These are phyloP conservation scores for Chalciporus piperatoides DNA, from an alignment of 1,284 basidiomycete species.

Conservation along the genomic window DNA sequence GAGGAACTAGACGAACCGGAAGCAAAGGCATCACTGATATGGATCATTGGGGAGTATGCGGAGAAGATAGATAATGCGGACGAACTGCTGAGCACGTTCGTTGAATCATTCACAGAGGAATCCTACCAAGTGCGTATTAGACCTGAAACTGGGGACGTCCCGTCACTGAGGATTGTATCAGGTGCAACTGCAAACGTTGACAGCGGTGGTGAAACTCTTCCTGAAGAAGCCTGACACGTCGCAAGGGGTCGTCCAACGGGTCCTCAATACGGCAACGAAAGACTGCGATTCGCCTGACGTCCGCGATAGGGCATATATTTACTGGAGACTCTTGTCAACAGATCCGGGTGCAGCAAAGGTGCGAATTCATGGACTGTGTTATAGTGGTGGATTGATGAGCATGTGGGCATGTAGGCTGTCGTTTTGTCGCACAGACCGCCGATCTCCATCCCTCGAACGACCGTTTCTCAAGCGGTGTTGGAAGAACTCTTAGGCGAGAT, in stretches of 20 bases:
- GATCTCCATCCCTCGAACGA: slow-evolving; percentile 88
- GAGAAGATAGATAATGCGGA: slow-evolving; percentile 96
- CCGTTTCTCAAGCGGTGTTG: slow-evolving; percentile 85
- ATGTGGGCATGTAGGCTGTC: slow-evolving; percentile 58
- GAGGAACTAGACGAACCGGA: slow-evolving; percentile 98
- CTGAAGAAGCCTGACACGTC: slow-evolving; percentile 91
- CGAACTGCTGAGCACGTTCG: slow-evolving; percentile 86
- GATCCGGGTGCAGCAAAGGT: slow-evolving; percentile 95
- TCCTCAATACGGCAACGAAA: slow-evolving; percentile 92
- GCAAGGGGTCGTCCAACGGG: slow-evolving; percentile 85
- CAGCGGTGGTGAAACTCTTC: slow-evolving; percentile 96
- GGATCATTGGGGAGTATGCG: slow-evolving; percentile 98
- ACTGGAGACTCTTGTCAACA: slow-evolving; percentile 91
- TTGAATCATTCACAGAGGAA: slow-evolving; percentile 92
- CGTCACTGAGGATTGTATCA: slow-evolving; percentile 15
- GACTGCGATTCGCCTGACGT: slow-evolving; percentile 97
- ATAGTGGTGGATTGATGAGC: slow-evolving; percentile 3
- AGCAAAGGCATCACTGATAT: slow-evolving; percentile 96
- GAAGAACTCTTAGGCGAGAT: slow-evolving; percentile 92
- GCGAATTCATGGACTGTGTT: slow-evolving; percentile 12
- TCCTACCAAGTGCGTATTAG: slow-evolving; percentile 67
- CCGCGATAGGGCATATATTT: slow-evolving; percentile 95
- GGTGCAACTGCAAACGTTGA: slow-evolving; percentile 95
- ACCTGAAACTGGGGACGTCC: not conserved
- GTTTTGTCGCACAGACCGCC: slow-evolving; percentile 90